Conservation (phyloP, 805 yeast species). For the Metschnikowia kunwiensis region DNA sequence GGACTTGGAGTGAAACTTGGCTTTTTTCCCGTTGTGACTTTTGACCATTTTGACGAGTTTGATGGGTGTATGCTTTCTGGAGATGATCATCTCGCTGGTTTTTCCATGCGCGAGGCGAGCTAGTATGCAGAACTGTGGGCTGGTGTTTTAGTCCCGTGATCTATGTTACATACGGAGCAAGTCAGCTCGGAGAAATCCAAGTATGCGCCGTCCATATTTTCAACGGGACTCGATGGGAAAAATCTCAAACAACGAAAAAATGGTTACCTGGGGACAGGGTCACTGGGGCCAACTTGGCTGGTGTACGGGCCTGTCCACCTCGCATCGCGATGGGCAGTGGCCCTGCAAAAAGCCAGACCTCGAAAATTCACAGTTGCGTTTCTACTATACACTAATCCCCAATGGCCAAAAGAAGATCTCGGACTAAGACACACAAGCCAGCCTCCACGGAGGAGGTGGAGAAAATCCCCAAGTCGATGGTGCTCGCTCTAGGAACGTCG, state of each 20-base stretch:
- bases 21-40: slow-evolving; percentile 10
- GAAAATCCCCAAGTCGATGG: slow-evolving; percentile 90
- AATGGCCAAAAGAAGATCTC: slow-evolving; percentile 48
- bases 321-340: slow-evolving; percentile 7
- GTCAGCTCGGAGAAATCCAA: too few relatives aligned
- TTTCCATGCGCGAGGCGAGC: neutral
- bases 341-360: neutral
- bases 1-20: slow-evolving; percentile 15
- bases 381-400: neutral
- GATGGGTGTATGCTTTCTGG: neutral
- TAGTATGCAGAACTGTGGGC: slow-evolving; percentile 2
- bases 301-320: slow-evolving; percentile 13
- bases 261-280: too few relatives aligned
- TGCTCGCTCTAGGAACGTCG: slow-evolving; percentile 76
- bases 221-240: too few relatives aligned
- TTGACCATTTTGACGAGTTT: slow-evolving; percentile 6
- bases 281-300: slow-evolving; percentile 3
- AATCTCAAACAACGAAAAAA: too few relatives aligned
- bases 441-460: slow-evolving; percentile 61
- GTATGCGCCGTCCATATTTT: too few relatives aligned
- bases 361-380: too few relatives aligned
- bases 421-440: slow-evolving; percentile 82
- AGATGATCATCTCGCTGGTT: slow-evolving; percentile 10
- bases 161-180: too few relatives aligned
- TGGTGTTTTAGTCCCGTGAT: neutral